Evolutionary conservation across 129 eudicot species (phyloP), one percentile per base, ranked within the genome.

Genomic region (Lactuca sativa): DNA sequence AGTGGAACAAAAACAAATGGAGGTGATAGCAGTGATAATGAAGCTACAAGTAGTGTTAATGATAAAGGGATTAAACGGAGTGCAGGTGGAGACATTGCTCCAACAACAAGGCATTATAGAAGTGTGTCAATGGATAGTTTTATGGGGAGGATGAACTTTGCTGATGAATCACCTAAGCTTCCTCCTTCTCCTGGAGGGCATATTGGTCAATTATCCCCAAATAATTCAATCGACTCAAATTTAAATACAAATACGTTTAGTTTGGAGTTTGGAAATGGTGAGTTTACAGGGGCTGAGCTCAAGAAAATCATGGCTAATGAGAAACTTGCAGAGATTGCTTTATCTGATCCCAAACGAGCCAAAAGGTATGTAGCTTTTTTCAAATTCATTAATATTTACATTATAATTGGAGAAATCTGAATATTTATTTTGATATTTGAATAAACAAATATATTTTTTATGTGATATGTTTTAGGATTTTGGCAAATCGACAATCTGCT

Each of bases 221-320:
- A 78, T 73, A 76, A 85, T 77, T 85, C 95, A 2, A 59, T 86
- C 6, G 92, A 93, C 54, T 80, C 82, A 17, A 80, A 88, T 74
- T 74, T 83, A 44, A 84, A 86, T 21, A 21, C 21, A 21, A 21
- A 21, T 73, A 68, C 85, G 0, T 89, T 93, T 69, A 86, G 86
- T 73, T 74, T 93, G 79, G 98, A 93, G 66, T 93, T 93, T 63
- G 96, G 96, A 13, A 89, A 86, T 74, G 97, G 99, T 66, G 97
- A 90, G 69, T 95, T 95, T 63, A 95, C 85, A 62, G 96, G 96
- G 31, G 88, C 93, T 0, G 97, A 95, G 59, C 83, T 95, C 31
- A 87, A 95, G 88, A 95, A 90, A 77, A 95, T 95, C 36, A 95
- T 95, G 99, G 99, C 97, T 14, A 95, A 95, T 80, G 99, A 95